Evolutionary conservation across 495 filamentous ascomycete species (phyloP), one percentile per base, ranked within the genome.

Genomic region (Tuber borchii): DNA sequence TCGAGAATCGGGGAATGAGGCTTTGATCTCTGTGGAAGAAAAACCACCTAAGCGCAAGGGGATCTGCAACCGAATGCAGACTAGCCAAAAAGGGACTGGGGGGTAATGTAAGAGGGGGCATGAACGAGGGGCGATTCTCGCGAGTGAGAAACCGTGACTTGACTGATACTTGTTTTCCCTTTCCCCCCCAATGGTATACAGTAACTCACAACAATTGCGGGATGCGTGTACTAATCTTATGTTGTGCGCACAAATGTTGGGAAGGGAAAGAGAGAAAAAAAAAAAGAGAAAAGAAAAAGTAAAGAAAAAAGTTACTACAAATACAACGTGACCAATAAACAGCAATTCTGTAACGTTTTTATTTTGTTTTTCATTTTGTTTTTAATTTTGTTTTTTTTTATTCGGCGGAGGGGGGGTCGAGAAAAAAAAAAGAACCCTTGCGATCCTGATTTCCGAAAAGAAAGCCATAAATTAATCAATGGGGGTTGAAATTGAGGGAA

Each of bases 71-170:
- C 56, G 56, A 65, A 65, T 65, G 56, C 19, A 12, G 56, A 65
- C 56, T 65, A 65, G 56, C 56, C 56, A 14, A 65, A 65, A 65
- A 14, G 26, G 56, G 56, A 65, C 56, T 14, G 71, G 76, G 48
- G 77, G 65, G 77, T 71, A 37, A 71, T 71, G 71, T 75, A 78
- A 70, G 79, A 79, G 65, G 81, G 81, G 61, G 22, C 74, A 37
- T 44, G 70, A 65, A 34, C 12, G 12, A 34, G 56, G 26, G 51
- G 9, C 20, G 51, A 26, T 65, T 26, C 26, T 17, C 12, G 17
- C 56, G 56, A 65, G 56, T 65, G 56, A 65, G 56, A 65, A 34
- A 34, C 14, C 16, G 56, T 65, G 56, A 65, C 26, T 17, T 19
- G 0, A 16, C 0, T 65, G 26, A 65, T 65, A 6, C 56, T 34